Base-by-base conservation (phyloP, 495 filamentous ascomycete species). In the Oleoguttula mirabilis region DNA sequence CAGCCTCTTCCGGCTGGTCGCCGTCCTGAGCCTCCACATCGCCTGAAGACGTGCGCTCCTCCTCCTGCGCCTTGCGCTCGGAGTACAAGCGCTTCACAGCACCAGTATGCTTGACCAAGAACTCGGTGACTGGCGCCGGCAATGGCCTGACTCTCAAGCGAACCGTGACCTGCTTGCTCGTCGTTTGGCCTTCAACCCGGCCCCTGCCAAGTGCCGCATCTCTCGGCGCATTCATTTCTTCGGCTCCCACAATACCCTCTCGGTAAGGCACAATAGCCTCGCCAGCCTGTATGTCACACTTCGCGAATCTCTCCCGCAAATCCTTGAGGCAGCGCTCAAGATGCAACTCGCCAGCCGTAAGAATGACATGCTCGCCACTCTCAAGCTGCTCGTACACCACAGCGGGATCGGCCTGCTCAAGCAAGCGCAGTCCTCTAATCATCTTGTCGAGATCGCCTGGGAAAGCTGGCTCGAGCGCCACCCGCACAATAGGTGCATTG, bases 211-310 rank as follows among this genome's bases (percentile, higher is more conserved):
- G 65, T 3, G 88, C 84, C 43, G 85, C 82, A 53, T 88, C 82
- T 48, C 70, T 87, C 0, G 86, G 82, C 0, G 87, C 75, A 2
- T 85, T 75, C 90, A 98, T 98, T 57, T 98, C 90, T 12, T 79
- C 68, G 0, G 80, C 83, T 34, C 73, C 71, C 24, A 93, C 79
- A 32, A 93, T 95, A 2, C 83, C 86, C 61, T 99, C 90, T 15
- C 88, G 74, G 60, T 94, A 99, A 5, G 90, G 90, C 4, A 99
- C 90, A 39, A 96, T 96, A 2, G 92, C 86, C 23, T 81, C 81
- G 40, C 88, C 84, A 40, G 82, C 82, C 51, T 96, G 90, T 41
- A 99, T 92, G 43, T 99, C 90, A 49, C 93, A 95, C 48, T 75
- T 78, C 3, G 90, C 90, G 60, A 93, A 99, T 4, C 92, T 72